A percentile compares a stretch with the other conserved stretches of the same genome.
Conservation (phyloP, 352 stramenopile genomes). For the Globisporangium paddicum region DNA sequence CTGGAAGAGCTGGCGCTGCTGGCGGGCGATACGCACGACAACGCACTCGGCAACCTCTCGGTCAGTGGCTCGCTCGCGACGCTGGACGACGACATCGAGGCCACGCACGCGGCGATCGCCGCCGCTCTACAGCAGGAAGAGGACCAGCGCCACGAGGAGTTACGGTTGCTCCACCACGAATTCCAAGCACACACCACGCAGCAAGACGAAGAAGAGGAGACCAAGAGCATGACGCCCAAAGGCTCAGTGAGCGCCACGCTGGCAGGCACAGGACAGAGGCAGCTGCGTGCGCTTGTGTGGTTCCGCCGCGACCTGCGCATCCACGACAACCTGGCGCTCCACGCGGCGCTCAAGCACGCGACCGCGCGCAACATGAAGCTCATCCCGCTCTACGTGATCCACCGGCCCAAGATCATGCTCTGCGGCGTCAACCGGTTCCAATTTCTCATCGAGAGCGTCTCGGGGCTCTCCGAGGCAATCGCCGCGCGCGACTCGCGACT, state of each 20-base stretch:
- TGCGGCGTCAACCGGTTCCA: slow-evolving; percentile 81
- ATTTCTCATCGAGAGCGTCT: slow-evolving; percentile 93
- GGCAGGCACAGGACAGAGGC: background rate
- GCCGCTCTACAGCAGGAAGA: slow-evolving; percentile 31
- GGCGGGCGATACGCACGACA: background rate
- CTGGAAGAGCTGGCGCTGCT: slow-evolving; percentile 33
- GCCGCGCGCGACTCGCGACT: slow-evolving; percentile 55
- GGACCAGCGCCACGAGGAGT: slow-evolving; percentile 13
- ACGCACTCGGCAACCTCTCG: background rate
- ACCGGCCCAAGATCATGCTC: slow-evolving; percentile 84
- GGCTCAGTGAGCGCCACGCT: background rate
- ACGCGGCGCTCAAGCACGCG: slow-evolving; percentile 53
- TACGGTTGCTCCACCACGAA: background rate
- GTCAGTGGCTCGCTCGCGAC: slow-evolving; percentile 5
- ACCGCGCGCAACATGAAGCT: slow-evolving; percentile 33
- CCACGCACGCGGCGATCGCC: slow-evolving; percentile 13
- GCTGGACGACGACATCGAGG: slow-evolving; percentile 16
- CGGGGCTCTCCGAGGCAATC: slow-evolving; percentile 71
- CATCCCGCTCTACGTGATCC: slow-evolving; percentile 87
- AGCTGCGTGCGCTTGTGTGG: slow-evolving; percentile 65
- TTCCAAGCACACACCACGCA: background rate
- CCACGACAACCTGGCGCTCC: slow-evolving; percentile 94
- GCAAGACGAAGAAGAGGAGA: background rate
- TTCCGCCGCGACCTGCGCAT: slow-evolving; percentile 95
- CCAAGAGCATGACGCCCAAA: background rate